Conservation (phyloP, 352 stramenopile genomes). For the Globisporangium abappressorium region DNA sequence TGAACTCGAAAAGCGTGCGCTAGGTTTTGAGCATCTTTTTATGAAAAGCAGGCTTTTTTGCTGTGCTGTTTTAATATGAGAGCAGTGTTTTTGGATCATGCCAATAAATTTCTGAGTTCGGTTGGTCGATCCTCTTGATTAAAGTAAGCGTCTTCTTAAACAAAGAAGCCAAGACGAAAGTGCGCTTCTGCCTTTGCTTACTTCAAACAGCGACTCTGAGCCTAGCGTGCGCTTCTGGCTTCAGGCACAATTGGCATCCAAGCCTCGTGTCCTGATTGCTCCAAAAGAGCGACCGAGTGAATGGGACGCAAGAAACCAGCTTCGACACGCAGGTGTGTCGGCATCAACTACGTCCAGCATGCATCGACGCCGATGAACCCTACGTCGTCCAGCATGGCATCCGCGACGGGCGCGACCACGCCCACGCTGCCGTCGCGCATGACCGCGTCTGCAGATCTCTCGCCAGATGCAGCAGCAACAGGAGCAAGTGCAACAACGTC, state of each 20-base stretch:
- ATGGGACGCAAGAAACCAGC: constrained; percentile 40
- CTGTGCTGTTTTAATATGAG: no score
- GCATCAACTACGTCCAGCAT: constrained; percentile 14
- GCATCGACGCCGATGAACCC: neutral
- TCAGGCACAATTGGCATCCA: no score
- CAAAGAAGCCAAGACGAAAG: neutral
- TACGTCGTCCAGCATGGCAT: constrained; percentile 1
- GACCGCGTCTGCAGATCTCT: neutral
- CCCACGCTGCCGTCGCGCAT: neutral
- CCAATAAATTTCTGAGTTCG: no score
- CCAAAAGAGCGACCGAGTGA: neutral
- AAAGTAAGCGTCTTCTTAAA: neutral
- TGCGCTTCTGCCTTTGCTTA: neutral
- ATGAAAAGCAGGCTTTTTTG: no score
- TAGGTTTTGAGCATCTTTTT: neutral
- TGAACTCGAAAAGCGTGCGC: neutral
- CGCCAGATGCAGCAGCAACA: neutral
- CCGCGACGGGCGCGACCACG: neutral
- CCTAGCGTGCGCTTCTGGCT: neutral
- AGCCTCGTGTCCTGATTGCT: no score
- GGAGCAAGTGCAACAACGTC: neutral
- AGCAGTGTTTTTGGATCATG: no score
- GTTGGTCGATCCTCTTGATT: neutral
- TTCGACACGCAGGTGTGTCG: constrained; percentile 29
- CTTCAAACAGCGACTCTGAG: neutral